Conservation (phyloP, 139 green algal genomes). For the Asterochloris erici region DNA sequence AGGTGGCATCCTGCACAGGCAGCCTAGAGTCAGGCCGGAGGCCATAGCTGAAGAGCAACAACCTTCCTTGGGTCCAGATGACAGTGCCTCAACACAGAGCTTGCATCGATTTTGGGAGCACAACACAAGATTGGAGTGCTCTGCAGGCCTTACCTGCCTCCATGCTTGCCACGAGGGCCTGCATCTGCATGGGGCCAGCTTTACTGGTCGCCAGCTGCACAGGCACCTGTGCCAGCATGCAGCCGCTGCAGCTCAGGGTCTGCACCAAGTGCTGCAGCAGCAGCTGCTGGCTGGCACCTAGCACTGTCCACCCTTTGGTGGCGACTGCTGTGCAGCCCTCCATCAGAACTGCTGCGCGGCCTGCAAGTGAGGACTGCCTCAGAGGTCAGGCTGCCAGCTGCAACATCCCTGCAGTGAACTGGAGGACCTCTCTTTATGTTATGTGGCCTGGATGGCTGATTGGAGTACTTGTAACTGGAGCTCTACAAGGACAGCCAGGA, state of each 20-base stretch:
- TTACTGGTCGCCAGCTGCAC: not conserved
- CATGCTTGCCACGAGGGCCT: not conserved
- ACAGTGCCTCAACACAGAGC: not conserved
- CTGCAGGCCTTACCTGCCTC: not conserved
- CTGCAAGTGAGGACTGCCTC: no score
- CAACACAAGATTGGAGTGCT: not conserved
- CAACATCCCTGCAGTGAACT: no score
- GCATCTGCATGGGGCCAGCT: not conserved
- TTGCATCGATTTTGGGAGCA: not conserved
- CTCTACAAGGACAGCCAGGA: no score
- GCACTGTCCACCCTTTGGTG: not conserved
- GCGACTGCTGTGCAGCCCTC: not conserved
- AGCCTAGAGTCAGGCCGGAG: not conserved
- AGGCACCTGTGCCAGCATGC: not conserved
- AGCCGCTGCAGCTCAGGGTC: not conserved
- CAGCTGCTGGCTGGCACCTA: not conserved
- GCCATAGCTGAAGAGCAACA: not conserved
- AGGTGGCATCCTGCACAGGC: not conserved
- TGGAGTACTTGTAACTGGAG: no score
- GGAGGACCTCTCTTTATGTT: no score
- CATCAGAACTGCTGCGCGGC: no score
- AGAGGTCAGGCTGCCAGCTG: no score
- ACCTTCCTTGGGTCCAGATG: not conserved
- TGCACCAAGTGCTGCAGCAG: slow-evolving; percentile 3
- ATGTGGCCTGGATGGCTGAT: no score